Conservation (phyloP, 2,329 filamentous ascomycete genomes). For the Scedosporium minutisporum region DNA sequence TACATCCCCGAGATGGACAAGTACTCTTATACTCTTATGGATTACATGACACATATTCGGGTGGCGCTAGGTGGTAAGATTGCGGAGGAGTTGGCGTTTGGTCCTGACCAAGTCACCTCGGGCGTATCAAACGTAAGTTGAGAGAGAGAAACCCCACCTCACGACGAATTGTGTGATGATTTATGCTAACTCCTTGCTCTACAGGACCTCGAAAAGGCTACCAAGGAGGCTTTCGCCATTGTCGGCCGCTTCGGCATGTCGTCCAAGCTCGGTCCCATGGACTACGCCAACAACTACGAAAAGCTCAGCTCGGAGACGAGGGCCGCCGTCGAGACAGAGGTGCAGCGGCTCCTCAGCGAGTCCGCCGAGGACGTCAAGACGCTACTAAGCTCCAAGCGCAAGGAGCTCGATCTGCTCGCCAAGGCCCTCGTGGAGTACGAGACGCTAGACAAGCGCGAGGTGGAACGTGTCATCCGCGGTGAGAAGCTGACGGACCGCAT, state of each 20-base stretch:
- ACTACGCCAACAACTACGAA: constrained; percentile 72
- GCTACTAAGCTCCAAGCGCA: constrained; percentile 64
- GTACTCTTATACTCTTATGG: constrained; percentile 75
- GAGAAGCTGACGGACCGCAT: constrained; percentile 68
- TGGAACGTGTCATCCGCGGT: constrained; percentile 79
- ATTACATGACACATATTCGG: constrained; percentile 74
- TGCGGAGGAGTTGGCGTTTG: constrained; percentile 85
- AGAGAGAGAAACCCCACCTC: neutral
- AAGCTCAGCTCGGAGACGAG: constrained; percentile 79
- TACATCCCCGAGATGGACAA: constrained; percentile 87
- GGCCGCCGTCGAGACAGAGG: constrained; percentile 77
- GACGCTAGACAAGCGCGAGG: constrained; percentile 79
- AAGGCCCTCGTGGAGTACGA: constrained; percentile 91
- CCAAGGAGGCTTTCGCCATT: constrained; percentile 74
- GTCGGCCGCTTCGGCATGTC: constrained; percentile 89
- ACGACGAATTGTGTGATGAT: too few species aligned
- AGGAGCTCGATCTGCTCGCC: constrained; percentile 79
- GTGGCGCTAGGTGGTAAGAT: constrained; percentile 78
- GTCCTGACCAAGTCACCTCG: constrained; percentile 81
- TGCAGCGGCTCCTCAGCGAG: constrained; percentile 75
- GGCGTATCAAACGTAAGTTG: constrained; percentile 66
- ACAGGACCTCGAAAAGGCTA: constrained; percentile 76
- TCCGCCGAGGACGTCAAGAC: constrained; percentile 63
- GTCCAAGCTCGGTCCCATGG: constrained; percentile 75
- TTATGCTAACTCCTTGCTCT: neutral